These are phyloP conservation scores for Phycomyces blakesleeanus DNA, from an alignment of 192 early-diverging fungal genomes.

Conservation along the genomic window DNA sequence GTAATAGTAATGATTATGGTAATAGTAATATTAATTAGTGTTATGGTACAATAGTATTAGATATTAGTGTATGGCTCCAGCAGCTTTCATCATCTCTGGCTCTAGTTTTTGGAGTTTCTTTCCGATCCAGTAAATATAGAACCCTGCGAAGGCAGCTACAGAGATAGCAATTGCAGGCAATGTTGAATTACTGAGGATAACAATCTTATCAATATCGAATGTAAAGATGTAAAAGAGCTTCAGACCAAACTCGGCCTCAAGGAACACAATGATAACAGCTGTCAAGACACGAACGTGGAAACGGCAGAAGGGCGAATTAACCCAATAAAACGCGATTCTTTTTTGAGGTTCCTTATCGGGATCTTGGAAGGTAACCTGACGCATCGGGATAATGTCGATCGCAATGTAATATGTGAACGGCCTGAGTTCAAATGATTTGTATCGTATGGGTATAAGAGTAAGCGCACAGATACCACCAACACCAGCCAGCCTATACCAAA, in stretches of 20 bases:
- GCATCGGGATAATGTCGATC: conserved; percentile 32
- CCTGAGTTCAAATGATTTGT: conserved; percentile 31
- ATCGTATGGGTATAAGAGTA: conserved; percentile 40
- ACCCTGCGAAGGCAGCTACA: conserved; percentile 19
- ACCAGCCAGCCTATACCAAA: conserved; percentile 27
- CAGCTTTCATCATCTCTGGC: conserved; percentile 20
- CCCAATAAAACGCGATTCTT: conserved; percentile 38
- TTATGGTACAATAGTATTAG: too few species aligned
- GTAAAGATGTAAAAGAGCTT: conserved; percentile 31
- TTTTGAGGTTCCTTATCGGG: conserved; percentile 9
- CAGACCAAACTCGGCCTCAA: conserved; percentile 32
- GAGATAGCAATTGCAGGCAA: conserved; percentile 25
- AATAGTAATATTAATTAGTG: too few species aligned
- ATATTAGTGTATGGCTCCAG: conserved; percentile 12
- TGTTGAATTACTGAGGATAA: conserved; percentile 27
- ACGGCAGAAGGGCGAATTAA: conserved; percentile 27
- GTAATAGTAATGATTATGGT: too few species aligned
- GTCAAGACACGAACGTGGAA: conserved; percentile 35
- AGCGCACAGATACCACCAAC: conserved; percentile 34
- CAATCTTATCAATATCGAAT: conserved; percentile 30
- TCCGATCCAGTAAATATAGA: conserved; percentile 22
- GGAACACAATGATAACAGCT: conserved; percentile 26
- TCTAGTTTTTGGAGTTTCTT: conserved; percentile 20
- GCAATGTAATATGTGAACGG: conserved; percentile 37
- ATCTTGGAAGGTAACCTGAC: conserved; percentile 16